Percentiles rank a stretch among this genome's conserved stretches.
Conservation (phyloP, 1,139 yeast species). For the Zhuliangozyma blackwelliae region DNA sequence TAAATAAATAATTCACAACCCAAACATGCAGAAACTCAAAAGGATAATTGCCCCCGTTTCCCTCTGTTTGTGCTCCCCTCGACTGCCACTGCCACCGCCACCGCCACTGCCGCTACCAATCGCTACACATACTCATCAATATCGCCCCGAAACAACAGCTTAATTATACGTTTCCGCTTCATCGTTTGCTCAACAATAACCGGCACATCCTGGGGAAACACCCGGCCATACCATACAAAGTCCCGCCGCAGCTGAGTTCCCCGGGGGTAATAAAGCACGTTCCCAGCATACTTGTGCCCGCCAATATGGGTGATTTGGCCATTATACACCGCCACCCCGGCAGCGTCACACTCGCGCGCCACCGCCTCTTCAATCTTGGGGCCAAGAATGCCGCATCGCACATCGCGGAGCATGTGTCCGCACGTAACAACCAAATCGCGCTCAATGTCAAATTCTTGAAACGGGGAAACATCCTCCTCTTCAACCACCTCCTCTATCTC, state of each 20-base stretch:
- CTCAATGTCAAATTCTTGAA: constrained; percentile 17
- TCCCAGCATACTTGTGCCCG: constrained; percentile 79
- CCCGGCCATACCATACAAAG: constrained; percentile 70
- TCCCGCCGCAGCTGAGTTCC: constrained; percentile 27
- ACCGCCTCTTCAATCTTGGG: constrained; percentile 38
- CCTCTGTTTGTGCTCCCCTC: too few relatives aligned
- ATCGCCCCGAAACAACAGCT: constrained; percentile 52
- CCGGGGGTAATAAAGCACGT: constrained; percentile 50
- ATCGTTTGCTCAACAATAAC: constrained; percentile 59
- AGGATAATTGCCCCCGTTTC: too few relatives aligned
- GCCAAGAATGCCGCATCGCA: constrained; percentile 62
- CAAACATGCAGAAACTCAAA: too few relatives aligned
- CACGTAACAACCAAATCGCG: constrained; percentile 49
- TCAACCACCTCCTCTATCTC: neutral
- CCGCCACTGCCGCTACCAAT: too few relatives aligned
- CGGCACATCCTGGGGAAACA: constrained; percentile 59
- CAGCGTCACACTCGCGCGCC: too few relatives aligned
- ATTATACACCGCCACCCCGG: too few relatives aligned
- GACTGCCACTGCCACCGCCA: too few relatives aligned
- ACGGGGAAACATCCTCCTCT: constrained; percentile 5
- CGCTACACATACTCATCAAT: neutral
- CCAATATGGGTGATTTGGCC: constrained; percentile 68
- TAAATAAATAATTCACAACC: too few relatives aligned
- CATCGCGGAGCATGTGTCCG: constrained; percentile 62
- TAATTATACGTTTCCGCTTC: constrained; percentile 40